Evolutionary conservation across 305 asterid genomes (phyloP).

Genomic region (Andrographis paniculata): DNA sequence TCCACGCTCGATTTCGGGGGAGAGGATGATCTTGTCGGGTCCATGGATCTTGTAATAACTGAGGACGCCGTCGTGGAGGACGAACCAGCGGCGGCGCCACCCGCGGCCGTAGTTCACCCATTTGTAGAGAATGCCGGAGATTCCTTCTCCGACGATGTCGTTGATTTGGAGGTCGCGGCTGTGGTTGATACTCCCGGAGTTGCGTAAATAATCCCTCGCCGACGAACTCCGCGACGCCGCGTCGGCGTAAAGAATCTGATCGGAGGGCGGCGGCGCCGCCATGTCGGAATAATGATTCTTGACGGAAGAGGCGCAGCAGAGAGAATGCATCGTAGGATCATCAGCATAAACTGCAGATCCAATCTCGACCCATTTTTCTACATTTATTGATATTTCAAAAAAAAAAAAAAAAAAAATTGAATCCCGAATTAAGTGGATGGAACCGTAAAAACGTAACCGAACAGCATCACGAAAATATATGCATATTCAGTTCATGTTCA

Average conservation of each 20-base stretch:
- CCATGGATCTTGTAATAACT: conserved; percentile 97
- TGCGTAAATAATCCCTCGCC: conserved; percentile 10
- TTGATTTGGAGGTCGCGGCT: conserved; percentile 62
- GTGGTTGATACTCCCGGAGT: conserved; percentile 8
- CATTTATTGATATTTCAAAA: too few relatives aligned
- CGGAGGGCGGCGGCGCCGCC: conserved; percentile 35
- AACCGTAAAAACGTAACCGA: neutral
- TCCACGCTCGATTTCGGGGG: conserved; percentile 67
- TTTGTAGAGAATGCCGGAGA: conserved; percentile 71
- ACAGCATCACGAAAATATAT: too few relatives aligned
- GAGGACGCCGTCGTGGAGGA: conserved; percentile 90
- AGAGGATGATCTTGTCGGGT: conserved; percentile 66
- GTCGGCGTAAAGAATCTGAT: conserved; percentile 17
- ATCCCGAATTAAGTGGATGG: neutral
- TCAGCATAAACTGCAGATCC: conserved; percentile 16
- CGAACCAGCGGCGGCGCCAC: conserved; percentile 97
- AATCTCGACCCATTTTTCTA: neutral
- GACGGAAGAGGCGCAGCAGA: conserved; percentile 60
- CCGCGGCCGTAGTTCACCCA: conserved; percentile 99
- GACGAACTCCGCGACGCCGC: conserved; percentile 32
- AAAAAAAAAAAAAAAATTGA: too few relatives aligned
- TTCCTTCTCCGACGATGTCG: conserved; percentile 82
- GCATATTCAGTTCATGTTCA: too few relatives aligned
- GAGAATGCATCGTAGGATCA: conserved; percentile 46
- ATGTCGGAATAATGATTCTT: conserved; percentile 24